Percentiles rank a stretch among this genome's conserved stretches.
phyloP scores from a whole-genome alignment of 2,329 filamentous ascomycete genomes.

The Scedosporium apiospermum region DNA sequence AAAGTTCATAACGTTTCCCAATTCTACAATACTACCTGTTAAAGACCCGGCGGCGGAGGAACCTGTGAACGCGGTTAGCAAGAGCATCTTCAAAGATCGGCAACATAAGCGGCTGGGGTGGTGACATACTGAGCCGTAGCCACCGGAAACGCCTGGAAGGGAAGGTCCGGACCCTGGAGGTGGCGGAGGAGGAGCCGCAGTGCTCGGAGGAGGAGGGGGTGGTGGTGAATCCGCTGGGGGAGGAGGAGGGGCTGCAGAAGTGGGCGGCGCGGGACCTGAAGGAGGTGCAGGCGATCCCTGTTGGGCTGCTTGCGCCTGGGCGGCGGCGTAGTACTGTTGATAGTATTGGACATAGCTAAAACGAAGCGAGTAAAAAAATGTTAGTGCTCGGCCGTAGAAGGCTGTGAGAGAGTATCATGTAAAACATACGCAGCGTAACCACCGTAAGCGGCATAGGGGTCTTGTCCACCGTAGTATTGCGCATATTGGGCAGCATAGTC shows the following conservation, averaged over 20 bases:
- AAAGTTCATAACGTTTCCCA: not conserved
- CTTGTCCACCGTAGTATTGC: constrained; percentile 65
- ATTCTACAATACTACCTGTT: constrained; percentile 8
- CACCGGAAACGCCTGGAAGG: constrained; percentile 39
- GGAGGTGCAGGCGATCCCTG: constrained; percentile 32
- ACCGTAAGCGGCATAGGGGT: constrained; percentile 86
- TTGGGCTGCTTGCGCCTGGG: constrained; percentile 37
- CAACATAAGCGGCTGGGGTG: not conserved
- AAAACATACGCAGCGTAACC: constrained; percentile 65
- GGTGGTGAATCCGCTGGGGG: constrained; percentile 51
- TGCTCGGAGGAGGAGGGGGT: constrained; percentile 49
- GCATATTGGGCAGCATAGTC: constrained; percentile 79
- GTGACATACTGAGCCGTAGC: constrained; percentile 55
- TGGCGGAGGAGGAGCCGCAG: no score
- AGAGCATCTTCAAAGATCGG: constrained; percentile 12
- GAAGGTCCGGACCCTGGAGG: constrained; percentile 36
- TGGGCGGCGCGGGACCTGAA: constrained; percentile 16
- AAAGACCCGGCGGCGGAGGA: constrained; percentile 45
- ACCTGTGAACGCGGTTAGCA: constrained; percentile 26
- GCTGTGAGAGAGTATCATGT: not conserved
- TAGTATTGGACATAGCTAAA: constrained; percentile 59
- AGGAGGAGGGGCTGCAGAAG: constrained; percentile 46
- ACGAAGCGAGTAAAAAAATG: not conserved
- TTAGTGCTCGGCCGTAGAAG: constrained; percentile 12
- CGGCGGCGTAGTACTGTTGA: constrained; percentile 56